Percentiles rank a stretch among this genome's conserved stretches.
phyloP scores from a whole-genome alignment of 2,329 filamentous ascomycete species.

The Didymella sp. region DNA sequence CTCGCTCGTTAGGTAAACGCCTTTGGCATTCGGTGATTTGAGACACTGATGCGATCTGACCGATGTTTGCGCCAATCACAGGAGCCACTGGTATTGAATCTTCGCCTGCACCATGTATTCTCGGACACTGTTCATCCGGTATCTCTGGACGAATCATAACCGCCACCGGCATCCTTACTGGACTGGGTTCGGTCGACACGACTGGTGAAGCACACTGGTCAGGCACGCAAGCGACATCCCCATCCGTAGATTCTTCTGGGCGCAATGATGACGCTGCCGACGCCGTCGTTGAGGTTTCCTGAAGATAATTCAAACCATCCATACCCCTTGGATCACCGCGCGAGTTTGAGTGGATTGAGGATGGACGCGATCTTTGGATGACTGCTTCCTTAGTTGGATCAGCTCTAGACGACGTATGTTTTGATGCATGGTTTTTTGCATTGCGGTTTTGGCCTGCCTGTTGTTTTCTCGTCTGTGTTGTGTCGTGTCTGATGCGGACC shows the following conservation, averaged over 20 bases:
- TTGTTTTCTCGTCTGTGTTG: not conserved
- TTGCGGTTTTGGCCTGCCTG: not conserved
- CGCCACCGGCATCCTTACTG: not conserved
- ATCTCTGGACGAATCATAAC: not conserved
- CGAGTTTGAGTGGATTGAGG: not conserved
- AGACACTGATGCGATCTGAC: not conserved
- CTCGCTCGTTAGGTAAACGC: not conserved
- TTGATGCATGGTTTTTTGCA: not conserved
- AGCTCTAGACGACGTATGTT: not conserved
- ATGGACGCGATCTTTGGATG: too few species aligned
- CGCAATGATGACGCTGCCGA: not conserved
- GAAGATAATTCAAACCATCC: not conserved
- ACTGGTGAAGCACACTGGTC: not conserved
- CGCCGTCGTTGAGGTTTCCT: not conserved
- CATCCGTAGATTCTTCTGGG: not conserved
- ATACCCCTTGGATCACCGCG: not conserved
- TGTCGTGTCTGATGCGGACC: not conserved
- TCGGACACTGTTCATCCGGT: too few species aligned
- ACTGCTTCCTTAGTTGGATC: not conserved
- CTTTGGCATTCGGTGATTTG: not conserved
- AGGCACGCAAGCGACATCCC: not conserved
- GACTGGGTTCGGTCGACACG: too few species aligned
- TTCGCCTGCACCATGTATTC: not conserved
- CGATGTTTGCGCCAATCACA: not conserved
- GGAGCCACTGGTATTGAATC: too few species aligned